phyloP scores from a whole-genome alignment of 2,329 filamentous ascomycete species.

The Drechslera avenae region DNA sequence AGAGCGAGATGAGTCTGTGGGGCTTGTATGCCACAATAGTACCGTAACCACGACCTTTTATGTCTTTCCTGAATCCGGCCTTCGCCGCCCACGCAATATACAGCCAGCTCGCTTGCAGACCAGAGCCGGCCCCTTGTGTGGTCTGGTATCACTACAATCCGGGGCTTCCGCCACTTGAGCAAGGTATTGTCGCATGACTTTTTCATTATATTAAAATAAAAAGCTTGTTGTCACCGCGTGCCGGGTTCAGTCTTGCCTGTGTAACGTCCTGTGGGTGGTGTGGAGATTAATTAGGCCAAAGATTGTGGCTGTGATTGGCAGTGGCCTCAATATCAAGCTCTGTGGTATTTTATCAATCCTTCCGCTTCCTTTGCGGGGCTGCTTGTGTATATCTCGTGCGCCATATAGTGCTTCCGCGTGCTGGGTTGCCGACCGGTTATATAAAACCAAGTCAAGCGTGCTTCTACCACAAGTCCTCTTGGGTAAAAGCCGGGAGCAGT shows the following conservation, averaged over 20 bases:
- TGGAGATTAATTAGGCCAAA: conserved; percentile 11
- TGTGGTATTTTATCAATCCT: neutral
- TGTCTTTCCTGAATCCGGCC: conserved; percentile 5
- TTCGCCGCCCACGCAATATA: neutral
- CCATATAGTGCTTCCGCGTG: conserved; percentile 4
- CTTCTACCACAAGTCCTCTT: neutral
- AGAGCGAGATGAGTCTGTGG: neutral
- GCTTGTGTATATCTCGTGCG: conserved; percentile 5
- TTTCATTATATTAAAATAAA: conserved; percentile 8
- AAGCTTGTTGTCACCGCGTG: conserved; percentile 13
- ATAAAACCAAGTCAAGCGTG: neutral
- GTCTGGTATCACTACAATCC: neutral
- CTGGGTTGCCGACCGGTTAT: neutral
- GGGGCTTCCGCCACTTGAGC: neutral
- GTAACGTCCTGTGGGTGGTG: conserved; percentile 4
- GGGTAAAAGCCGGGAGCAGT: neutral
- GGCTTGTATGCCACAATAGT: neutral
- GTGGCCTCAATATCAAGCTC: neutral
- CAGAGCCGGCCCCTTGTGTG: neutral
- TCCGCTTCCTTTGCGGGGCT: neutral
- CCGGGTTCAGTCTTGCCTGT: conserved; percentile 5
- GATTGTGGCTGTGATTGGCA: conserved; percentile 1
- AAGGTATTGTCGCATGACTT: conserved; percentile 11
- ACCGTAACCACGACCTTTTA: neutral
- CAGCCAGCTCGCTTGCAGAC: neutral